Conservation (phyloP, 2,329 filamentous ascomycete species). For the Arthrobotrys sinensis region DNA sequence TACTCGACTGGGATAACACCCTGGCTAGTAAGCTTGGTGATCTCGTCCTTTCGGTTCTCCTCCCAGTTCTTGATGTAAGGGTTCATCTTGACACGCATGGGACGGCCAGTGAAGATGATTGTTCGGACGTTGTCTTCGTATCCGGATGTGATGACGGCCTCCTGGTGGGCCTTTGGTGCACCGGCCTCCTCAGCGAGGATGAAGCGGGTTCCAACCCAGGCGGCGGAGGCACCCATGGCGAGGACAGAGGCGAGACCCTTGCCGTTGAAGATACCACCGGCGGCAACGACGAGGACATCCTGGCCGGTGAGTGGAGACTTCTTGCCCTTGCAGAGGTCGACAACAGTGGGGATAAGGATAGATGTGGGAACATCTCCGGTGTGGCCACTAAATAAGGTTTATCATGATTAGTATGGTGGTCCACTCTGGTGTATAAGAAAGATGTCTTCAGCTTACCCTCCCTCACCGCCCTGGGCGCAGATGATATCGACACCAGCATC, state of each 20-base stretch:
- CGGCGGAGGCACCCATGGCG: constrained; percentile 90
- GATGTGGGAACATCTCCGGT: constrained; percentile 94
- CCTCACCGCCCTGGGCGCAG: constrained; percentile 97
- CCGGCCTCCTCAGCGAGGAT: constrained; percentile 94
- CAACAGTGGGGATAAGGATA: constrained; percentile 92
- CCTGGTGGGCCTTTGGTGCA: constrained; percentile 92
- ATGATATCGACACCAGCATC: constrained; percentile 94
- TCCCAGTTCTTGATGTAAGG: constrained; percentile 97
- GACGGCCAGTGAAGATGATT: constrained; percentile 98
- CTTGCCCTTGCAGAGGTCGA: constrained; percentile 82
- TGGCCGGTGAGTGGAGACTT: constrained; percentile 89
- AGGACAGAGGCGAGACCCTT: constrained; percentile 89
- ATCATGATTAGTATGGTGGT: constrained; percentile 5
- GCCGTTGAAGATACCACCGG: constrained; percentile 94
- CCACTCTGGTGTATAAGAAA: neutral
- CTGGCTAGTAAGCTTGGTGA: constrained; percentile 90
- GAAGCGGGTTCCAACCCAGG: constrained; percentile 98
- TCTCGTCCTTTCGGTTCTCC: constrained; percentile 88
- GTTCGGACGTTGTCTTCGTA: constrained; percentile 98
- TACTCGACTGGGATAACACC: constrained; percentile 94
- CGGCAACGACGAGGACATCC: constrained; percentile 91
- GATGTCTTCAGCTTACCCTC: constrained; percentile 71
- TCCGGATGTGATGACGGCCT: constrained; percentile 89
- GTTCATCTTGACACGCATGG: constrained; percentile 93
- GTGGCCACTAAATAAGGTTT: constrained; percentile 74